Evolutionary conservation across 768 basidiomycete species (phyloP).

Genomic region (Phaeolepiota aurea): DNA sequence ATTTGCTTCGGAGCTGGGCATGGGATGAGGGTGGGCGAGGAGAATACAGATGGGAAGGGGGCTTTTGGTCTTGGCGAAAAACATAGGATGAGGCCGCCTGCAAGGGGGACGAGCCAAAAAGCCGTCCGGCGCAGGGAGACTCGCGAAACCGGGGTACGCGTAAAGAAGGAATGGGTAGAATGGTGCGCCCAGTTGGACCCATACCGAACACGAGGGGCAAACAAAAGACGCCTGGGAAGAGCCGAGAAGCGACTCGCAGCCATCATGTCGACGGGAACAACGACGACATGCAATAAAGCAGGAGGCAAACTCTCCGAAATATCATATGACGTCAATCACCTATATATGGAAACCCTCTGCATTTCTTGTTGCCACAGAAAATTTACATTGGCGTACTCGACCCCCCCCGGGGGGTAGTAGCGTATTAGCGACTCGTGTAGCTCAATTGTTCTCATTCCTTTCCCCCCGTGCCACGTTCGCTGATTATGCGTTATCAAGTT

Average conservation of each 20-base stretch:
- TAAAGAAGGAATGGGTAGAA: slow-evolving; percentile 24
- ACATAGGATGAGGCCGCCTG: slow-evolving; percentile 46
- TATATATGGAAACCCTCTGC: background rate
- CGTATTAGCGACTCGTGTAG: no score
- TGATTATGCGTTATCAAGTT: no score
- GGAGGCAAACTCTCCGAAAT: background rate
- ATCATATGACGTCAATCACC: background rate
- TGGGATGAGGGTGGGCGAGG: slow-evolving; percentile 38
- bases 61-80: slow-evolving; percentile 34
- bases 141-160: slow-evolving; percentile 18
- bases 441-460: no score
- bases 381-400: no score
- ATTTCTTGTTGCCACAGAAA: no score
- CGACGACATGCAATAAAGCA: background rate
- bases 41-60: slow-evolving; percentile 38
- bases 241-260: background rate
- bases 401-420: no score
- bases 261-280: background rate
- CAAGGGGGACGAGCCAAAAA: slow-evolving; percentile 51
- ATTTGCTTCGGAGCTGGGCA: slow-evolving; percentile 5
- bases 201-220: slow-evolving; percentile 1
- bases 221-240: background rate
- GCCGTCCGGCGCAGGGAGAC: slow-evolving; percentile 20
- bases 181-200: slow-evolving; percentile 13
- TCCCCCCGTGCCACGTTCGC: no score